Evolutionary conservation across 768 basidiomycete species (phyloP).

Genomic region (Hygrocybe punicea): DNA sequence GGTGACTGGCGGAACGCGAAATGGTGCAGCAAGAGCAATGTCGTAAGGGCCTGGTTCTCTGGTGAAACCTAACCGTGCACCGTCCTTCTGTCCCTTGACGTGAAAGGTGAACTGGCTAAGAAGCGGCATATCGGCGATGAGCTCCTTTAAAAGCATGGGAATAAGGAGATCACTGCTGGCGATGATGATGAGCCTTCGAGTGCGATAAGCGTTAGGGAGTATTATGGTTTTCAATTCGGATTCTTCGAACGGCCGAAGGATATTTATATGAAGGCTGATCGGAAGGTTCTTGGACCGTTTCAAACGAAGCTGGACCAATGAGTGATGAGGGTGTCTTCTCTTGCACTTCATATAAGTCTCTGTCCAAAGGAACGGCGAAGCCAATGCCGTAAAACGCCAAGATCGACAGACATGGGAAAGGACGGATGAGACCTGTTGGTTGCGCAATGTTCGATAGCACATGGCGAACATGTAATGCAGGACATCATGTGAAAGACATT

Average conservation of each 20-base stretch:
- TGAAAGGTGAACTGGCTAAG: not conserved
- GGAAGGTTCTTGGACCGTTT: not conserved
- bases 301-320: not conserved
- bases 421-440: conserved; percentile 1
- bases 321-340: not conserved
- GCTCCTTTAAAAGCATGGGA: not conserved
- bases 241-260: not conserved
- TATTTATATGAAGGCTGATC: not conserved
- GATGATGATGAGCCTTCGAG: not conserved
- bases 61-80: not conserved
- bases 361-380: conserved; percentile 5
- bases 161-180: not conserved
- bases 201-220: not conserved
- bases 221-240: not conserved
- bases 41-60: not conserved
- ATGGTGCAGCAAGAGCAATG: not conserved
- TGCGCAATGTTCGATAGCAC: not conserved
- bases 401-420: conserved; percentile 14
- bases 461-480: conserved; percentile 10
- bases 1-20: not conserved
- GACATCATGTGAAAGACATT: conserved; percentile 5
- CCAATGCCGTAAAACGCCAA: conserved; percentile 11
- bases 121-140: not conserved
- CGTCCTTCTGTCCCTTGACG: not conserved
- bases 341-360: not conserved